These are phyloP conservation scores for Hylodesmum podocarpum DNA, from an alignment of 306 rosid species.

Conservation along the genomic window DNA sequence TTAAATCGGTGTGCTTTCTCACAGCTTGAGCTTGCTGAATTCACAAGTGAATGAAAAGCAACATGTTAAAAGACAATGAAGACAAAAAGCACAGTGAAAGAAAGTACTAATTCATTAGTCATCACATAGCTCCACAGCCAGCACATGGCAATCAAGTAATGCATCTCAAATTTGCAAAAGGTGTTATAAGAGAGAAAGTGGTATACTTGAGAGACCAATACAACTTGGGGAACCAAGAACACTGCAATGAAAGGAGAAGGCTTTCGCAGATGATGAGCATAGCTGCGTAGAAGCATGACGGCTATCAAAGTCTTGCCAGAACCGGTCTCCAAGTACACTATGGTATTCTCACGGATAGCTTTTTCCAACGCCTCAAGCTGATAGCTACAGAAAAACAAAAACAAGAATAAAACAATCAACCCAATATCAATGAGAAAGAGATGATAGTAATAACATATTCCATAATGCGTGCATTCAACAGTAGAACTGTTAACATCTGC, in stretches of 20 bases:
- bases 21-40: constrained; percentile 80
- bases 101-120: background rate
- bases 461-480: background rate
- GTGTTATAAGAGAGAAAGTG: background rate
- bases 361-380: constrained; percentile 76
- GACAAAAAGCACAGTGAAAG: background rate
- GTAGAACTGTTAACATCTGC: too few species aligned
- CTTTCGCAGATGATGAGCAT: constrained; percentile 63
- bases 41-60: constrained; percentile 4
- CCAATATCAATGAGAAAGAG: background rate
- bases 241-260: constrained; percentile 65
- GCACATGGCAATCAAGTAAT: background rate
- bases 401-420: background rate
- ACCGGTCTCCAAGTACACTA: constrained; percentile 85
- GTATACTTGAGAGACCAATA: constrained; percentile 72
- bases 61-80: background rate
- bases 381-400: constrained; percentile 59
- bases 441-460: background rate
- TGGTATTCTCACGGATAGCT: constrained; percentile 60
- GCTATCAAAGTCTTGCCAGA: constrained; percentile 92
- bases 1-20: constrained; percentile 61
- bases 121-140: background rate
- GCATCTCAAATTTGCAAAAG: background rate
- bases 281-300: constrained; percentile 82
- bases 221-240: constrained; percentile 86